Evolutionary conservation across 73 alveolate species (phyloP).

Genomic region (Paramecium sexaurelia): DNA sequence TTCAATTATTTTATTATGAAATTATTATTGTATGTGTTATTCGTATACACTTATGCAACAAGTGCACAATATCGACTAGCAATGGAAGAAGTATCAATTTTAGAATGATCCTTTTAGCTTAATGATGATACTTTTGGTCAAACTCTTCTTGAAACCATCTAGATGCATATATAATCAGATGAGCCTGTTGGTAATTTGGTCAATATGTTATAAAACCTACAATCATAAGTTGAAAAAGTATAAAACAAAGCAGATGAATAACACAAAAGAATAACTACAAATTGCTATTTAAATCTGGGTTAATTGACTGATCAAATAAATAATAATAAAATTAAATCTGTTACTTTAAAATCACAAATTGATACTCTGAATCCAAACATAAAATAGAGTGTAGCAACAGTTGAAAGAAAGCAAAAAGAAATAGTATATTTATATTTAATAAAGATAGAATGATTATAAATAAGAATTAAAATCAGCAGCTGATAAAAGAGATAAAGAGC

Average conservation of each 20-base stretch:
- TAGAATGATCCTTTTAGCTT: neutral
- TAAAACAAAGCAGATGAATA: conserved; percentile 6
- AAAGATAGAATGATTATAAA: conserved; percentile 33
- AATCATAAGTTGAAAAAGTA: neutral
- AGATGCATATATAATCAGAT: conserved; percentile 26
- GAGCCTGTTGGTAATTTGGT: conserved; percentile 34
- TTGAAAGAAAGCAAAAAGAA: conserved; percentile 41
- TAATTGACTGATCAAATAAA: neutral
- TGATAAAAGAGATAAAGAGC: neutral
- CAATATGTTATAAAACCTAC: neutral
- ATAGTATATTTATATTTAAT: neutral
- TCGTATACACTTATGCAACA: conserved; percentile 23
- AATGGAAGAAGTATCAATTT: neutral
- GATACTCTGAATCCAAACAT: conserved; percentile 15
- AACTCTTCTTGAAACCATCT: conserved; percentile 30
- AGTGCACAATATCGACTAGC: neutral
- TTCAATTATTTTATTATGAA: neutral
- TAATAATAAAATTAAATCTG: neutral
- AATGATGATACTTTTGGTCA: neutral
- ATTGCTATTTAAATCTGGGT: neutral
- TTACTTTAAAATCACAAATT: neutral
- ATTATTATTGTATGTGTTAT: neutral
- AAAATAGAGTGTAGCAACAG: neutral
- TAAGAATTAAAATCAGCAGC: neutral
- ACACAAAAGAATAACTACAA: neutral